These are phyloP conservation scores for Penicillium brasilianum DNA, from an alignment of 2,329 filamentous ascomycete genomes.

Conservation along the genomic window DNA sequence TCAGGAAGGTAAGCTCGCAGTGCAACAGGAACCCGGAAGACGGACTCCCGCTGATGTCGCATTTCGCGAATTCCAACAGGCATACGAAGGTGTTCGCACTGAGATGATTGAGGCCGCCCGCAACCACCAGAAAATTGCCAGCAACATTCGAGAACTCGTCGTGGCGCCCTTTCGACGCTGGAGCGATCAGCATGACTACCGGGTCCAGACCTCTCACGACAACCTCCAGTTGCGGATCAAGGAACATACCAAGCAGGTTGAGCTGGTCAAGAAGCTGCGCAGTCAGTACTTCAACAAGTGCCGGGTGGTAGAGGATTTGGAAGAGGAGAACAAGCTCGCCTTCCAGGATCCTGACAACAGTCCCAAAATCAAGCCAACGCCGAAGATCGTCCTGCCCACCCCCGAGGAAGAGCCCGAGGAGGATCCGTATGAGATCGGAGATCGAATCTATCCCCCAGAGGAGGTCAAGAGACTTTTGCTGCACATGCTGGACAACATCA, in stretches of 20 bases:
- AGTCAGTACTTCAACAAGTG: conserved; percentile 99
- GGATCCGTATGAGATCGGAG: conserved; percentile 86
- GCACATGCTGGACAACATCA: conserved; percentile 85
- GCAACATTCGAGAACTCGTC: conserved; percentile 94
- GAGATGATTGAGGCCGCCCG: conserved; percentile 91
- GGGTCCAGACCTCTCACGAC: conserved; percentile 92
- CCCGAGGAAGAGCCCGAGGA: conserved; percentile 73
- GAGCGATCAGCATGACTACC: conserved; percentile 92
- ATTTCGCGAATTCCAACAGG: conserved; percentile 56
- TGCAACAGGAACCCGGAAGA: no score
- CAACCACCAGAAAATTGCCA: conserved; percentile 93
- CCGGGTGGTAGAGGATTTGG: conserved; percentile 89
- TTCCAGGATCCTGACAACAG: conserved; percentile 84
- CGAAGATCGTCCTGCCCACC: conserved; percentile 80
- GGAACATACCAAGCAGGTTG: conserved; percentile 88
- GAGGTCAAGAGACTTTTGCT: conserved; percentile 88
- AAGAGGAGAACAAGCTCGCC: conserved; percentile 97
- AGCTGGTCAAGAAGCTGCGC: conserved; percentile 87
- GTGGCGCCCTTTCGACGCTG: conserved; percentile 92
- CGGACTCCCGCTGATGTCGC: not conserved
- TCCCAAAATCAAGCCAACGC: conserved; percentile 61
- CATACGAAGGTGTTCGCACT: conserved; percentile 87
- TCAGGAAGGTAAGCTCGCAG: conserved; percentile 80
- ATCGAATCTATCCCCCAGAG: conserved; percentile 81
- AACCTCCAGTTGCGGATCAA: conserved; percentile 91